Evolutionary conservation across 2,329 filamentous ascomycete genomes (phyloP), one percentile per base, ranked within the genome.

Genomic region (Fusarium nygamai): DNA sequence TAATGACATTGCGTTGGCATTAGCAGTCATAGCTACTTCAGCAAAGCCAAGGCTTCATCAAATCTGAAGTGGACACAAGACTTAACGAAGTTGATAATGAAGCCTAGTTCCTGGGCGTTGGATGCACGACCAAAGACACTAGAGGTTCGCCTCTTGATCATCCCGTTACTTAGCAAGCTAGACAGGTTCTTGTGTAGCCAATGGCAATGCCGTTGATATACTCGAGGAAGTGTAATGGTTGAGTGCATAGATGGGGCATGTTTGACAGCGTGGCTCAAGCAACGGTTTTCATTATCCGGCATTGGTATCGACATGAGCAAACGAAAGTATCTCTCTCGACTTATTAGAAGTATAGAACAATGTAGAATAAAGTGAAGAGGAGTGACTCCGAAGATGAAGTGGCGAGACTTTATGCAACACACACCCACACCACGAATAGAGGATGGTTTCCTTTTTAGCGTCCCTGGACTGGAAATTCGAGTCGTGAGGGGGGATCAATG

Each of bases 401-500:
- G 48, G 53, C 29, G 13, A 67, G 51, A 59, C 54, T 57, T 61
- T 51, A 47, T 56, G 39, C 38, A 67, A n/a, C n/a, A 39, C 60
- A 51, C 46, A 47, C 67, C 29, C 59, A 53, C 24, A 61, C 33
- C 6, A 39, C 39, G 12, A 47, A 61, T 68, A 33, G 47, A 74
- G 67, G 22, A 43, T 54, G 41, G 59, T 8, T 59, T 34, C 29
- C 34, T 16, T 51, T 33, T 65, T 73, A 67, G 70, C 46, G 57
- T 43, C n/a, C 8, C 50, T 58, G 50, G 59, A 61, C 57, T 47
- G 38, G 43, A 59, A 62, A 41, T 61, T 59, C 59, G 36, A 58
- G 46, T 74, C 38, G 62, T 39, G 46, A 54, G 31, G 36, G 33
- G 46, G 20, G 47, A 69, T 74, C 71, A 61, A 74, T 74, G 71